Percentiles rank a stretch among this genome's conserved stretches.
Conservation (phyloP, 2,329 filamentous ascomycete genomes). For the Hypoxylon sp. region DNA sequence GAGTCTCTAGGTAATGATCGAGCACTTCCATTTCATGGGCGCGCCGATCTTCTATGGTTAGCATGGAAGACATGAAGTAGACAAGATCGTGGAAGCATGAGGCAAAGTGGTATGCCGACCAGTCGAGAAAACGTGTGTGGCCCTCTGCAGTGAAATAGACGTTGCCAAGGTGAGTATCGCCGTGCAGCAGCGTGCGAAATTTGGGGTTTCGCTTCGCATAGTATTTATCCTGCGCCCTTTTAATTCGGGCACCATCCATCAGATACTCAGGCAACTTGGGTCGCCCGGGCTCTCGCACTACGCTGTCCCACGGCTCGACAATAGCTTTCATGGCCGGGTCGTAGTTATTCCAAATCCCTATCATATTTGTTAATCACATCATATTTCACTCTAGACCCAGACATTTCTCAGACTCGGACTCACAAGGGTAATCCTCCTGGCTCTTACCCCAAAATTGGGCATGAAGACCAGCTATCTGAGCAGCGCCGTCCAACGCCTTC, state of each 20-base stretch:
- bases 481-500: slow-evolving; percentile 56
- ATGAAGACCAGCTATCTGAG: slow-evolving; percentile 60
- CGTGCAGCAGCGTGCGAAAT: slow-evolving; percentile 60
- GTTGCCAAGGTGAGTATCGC: slow-evolving; percentile 62
- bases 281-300: slow-evolving; percentile 52
- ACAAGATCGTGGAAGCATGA: slow-evolving; percentile 62
- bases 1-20: slow-evolving; percentile 56
- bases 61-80: slow-evolving; percentile 59
- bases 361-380: slow-evolving; percentile 22
- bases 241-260: slow-evolving; percentile 56
- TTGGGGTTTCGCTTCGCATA: slow-evolving; percentile 57
- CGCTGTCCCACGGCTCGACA: slow-evolving; percentile 50
- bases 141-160: slow-evolving; percentile 58
- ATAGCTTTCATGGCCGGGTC: slow-evolving; percentile 57
- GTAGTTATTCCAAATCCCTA: slow-evolving; percentile 57
- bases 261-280: slow-evolving; percentile 57
- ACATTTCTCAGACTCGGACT: background rate
- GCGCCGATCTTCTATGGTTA: slow-evolving; percentile 59
- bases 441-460: slow-evolving; percentile 57
- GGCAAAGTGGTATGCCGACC: slow-evolving; percentile 59
- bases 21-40: slow-evolving; percentile 58
- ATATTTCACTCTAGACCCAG: background rate
- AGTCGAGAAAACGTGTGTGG: slow-evolving; percentile 60
- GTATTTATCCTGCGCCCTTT: slow-evolving; percentile 57
- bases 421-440: slow-evolving; percentile 47